phyloP scores from a whole-genome alignment of 371 early-diverging fungal genomes.

The Nematocida ausubeli region DNA sequence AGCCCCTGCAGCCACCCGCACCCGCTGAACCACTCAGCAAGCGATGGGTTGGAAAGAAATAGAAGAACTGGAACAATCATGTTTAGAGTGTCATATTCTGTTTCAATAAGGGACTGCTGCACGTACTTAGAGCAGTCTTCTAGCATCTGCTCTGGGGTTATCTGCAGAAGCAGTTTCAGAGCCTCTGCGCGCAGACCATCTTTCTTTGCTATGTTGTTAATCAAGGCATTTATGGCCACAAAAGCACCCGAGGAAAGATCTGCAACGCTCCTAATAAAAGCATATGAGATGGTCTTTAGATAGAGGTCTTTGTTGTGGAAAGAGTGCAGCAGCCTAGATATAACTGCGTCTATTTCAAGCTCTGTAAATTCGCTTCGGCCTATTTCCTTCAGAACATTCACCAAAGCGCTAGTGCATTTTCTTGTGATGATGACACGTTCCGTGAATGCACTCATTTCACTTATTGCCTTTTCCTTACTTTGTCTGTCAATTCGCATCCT shows the following conservation, averaged over 20 bases:
- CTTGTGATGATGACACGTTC: slow-evolving; percentile 54
- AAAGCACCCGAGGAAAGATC: slow-evolving; percentile 56
- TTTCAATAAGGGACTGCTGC: slow-evolving; percentile 55
- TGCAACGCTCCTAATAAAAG: slow-evolving; percentile 44
- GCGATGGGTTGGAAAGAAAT: slow-evolving; percentile 26
- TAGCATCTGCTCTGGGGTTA: slow-evolving; percentile 62
- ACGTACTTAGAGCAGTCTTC: slow-evolving; percentile 65
- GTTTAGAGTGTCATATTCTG: slow-evolving; percentile 43
- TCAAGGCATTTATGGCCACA: slow-evolving; percentile 61
- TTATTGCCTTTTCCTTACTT: slow-evolving; percentile 28
- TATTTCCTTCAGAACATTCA: slow-evolving; percentile 57
- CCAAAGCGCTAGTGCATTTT: slow-evolving; percentile 58
- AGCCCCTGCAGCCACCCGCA: slow-evolving; percentile 43
- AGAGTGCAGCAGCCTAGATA: slow-evolving; percentile 59
- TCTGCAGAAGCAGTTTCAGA: slow-evolving; percentile 59
- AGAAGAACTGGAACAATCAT: slow-evolving; percentile 53
- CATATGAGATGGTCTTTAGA: slow-evolving; percentile 57
- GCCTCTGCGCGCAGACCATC: slow-evolving; percentile 47
- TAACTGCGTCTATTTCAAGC: slow-evolving; percentile 54
- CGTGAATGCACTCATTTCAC: slow-evolving; percentile 42
- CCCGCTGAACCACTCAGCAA: slow-evolving; percentile 49
- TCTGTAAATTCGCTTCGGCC: slow-evolving; percentile 25
- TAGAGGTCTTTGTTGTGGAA: slow-evolving; percentile 63
- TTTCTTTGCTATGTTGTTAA: slow-evolving; percentile 56
- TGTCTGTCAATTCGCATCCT: slow-evolving; percentile 10